Evolutionary conservation across 805 yeast genomes (phyloP), one percentile per base, ranked within the genome.

Genomic region (Cyberlindnera euphorbiae): DNA sequence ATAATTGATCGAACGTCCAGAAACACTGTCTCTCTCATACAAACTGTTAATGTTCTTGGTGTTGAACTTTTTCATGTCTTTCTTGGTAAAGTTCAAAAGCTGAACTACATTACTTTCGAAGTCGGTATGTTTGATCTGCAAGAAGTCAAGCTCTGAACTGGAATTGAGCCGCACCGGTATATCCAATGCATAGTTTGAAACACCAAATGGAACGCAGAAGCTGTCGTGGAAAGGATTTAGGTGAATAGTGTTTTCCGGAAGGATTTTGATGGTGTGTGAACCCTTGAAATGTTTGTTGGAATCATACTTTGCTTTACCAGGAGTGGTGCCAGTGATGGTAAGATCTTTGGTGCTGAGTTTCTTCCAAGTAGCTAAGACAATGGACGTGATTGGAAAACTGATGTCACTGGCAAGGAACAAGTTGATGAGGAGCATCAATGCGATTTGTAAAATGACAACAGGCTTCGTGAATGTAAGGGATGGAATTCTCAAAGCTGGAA

Each of bases 181-280:
- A 23, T 64, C 58, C 19, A 71, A 43, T 11, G 56, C 50, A 24
- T 56, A 51, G 42, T 51, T 41, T 13, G 48, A 40, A 14, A 57
- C 39, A 33, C 62, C 56, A 35, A 48, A 36, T 13, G 73, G 72
- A 29, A 82, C 46, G 62, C 98, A 93, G 42, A 71, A 73, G 5
- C 75, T 67, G 19, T 73, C 77, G 33, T 69, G 74, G 48, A 77
- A 73, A 3, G 96, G 96, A 45, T 89, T 87, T 49, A 93, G 62
- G 50, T 70, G 67, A 5, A 94, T 96, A 0, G 94, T 81, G 29
- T 94, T 82, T 59, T 90, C 97, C 0, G 98, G 97, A 24, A 93
- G 64, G 43, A 84, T 83, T 52, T 89, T 83, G 43, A 93, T 81
- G 1, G 89, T 83, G 52, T 85, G 84, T 28, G 77, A 78, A 29